Conservation (phyloP, 2,329 filamentous ascomycete species). For the Paracamarosporium sp. region DNA sequence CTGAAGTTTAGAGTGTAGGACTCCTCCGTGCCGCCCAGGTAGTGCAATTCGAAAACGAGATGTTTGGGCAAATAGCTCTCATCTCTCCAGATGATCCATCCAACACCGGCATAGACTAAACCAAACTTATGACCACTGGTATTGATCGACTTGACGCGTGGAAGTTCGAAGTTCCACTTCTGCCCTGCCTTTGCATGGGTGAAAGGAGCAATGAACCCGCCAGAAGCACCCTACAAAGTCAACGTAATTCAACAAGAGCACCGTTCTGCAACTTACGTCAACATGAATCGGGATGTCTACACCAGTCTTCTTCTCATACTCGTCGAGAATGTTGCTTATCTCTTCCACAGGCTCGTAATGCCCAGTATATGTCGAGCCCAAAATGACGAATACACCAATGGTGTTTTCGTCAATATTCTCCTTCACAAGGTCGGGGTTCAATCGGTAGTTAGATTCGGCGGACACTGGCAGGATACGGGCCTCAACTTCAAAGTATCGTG, state of each 20-base stretch:
- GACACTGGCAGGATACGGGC: slow-evolving; percentile 69
- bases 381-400: slow-evolving; percentile 76
- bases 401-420: slow-evolving; percentile 77
- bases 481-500: slow-evolving; percentile 77
- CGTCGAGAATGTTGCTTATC: slow-evolving; percentile 69
- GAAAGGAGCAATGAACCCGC: slow-evolving; percentile 69
- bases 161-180: slow-evolving; percentile 70
- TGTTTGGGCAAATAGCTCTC: slow-evolving; percentile 70
- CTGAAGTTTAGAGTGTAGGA: slow-evolving; percentile 77
- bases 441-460: slow-evolving; percentile 64
- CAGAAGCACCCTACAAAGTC: slow-evolving; percentile 56
- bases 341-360: slow-evolving; percentile 76
- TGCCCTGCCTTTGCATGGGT: slow-evolving; percentile 61
- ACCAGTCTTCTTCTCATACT: slow-evolving; percentile 67
- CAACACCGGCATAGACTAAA: slow-evolving; percentile 71
- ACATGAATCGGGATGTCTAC: slow-evolving; percentile 73
- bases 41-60: slow-evolving; percentile 74
- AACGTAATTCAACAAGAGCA: not conserved
- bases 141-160: slow-evolving; percentile 72
- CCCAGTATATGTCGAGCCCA: slow-evolving; percentile 76
- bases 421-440: slow-evolving; percentile 69
- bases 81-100: slow-evolving; percentile 66
- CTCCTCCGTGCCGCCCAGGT: slow-evolving; percentile 74
- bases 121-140: slow-evolving; percentile 68
- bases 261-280: slow-evolving; percentile 44